These are phyloP conservation scores for Paracamarosporium sp. DNA, from an alignment of 2,329 filamentous ascomycete genomes.

Conservation along the genomic window DNA sequence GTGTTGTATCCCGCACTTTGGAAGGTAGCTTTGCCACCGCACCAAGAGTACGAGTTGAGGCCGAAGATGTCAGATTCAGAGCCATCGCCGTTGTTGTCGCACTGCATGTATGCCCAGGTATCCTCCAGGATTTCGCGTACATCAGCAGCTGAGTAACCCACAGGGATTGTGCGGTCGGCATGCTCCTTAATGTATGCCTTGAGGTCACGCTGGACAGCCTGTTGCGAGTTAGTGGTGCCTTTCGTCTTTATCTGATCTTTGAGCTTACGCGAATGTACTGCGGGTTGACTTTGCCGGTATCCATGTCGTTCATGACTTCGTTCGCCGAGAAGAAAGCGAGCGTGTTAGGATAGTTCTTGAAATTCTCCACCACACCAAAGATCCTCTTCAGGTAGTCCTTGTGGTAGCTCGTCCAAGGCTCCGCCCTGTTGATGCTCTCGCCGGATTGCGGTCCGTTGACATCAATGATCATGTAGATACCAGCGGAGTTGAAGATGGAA, in stretches of 20 bases:
- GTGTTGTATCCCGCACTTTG: slow-evolving; percentile 65
- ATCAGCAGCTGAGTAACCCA: slow-evolving; percentile 76
- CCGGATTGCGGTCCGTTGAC: slow-evolving; percentile 67
- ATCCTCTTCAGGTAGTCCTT: slow-evolving; percentile 63
- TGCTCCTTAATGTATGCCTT: slow-evolving; percentile 72
- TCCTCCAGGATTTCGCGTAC: slow-evolving; percentile 76
- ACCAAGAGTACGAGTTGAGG: slow-evolving; percentile 78
- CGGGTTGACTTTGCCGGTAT: slow-evolving; percentile 59
- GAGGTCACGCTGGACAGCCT: slow-evolving; percentile 70
- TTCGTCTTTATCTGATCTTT: not conserved
- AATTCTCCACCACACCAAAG: slow-evolving; percentile 69
- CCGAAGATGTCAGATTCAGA: slow-evolving; percentile 78
- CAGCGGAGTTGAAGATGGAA: slow-evolving; percentile 69
- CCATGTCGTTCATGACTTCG: slow-evolving; percentile 70
- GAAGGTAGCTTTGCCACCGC: slow-evolving; percentile 71
- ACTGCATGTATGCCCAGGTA: slow-evolving; percentile 78
- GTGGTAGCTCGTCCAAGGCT: slow-evolving; percentile 63
- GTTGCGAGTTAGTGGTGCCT: slow-evolving; percentile 14
- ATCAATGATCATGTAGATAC: slow-evolving; percentile 71
- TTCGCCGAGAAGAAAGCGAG: slow-evolving; percentile 73
- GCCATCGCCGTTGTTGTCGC: slow-evolving; percentile 62
- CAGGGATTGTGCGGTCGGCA: slow-evolving; percentile 64
- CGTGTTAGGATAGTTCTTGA: slow-evolving; percentile 70
- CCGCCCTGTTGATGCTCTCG: slow-evolving; percentile 62
- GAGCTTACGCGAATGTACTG: slow-evolving; percentile 62